Conservation (phyloP, 805 yeast species). For the Candida glaebosa region DNA sequence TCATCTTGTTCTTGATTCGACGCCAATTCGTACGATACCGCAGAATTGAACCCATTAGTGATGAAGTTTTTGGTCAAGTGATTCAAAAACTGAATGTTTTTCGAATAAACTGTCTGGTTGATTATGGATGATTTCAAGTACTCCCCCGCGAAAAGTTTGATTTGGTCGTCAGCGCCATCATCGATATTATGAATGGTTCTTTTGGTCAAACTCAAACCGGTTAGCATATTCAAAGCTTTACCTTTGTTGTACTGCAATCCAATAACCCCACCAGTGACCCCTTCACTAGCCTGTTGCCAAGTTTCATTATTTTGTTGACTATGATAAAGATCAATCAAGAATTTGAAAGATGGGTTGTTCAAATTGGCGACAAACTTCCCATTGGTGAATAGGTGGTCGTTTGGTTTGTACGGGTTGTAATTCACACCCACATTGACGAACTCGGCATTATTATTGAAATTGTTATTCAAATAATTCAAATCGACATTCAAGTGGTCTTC, state of each 20-base stretch:
- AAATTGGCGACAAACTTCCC: conserved; percentile 41
- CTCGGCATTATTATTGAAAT: conserved; percentile 49
- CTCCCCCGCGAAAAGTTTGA: conserved; percentile 31
- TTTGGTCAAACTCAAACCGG: conserved; percentile 60
- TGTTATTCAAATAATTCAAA: conserved; percentile 39
- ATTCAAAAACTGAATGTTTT: conserved; percentile 19
- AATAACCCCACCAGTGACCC: conserved; percentile 47
- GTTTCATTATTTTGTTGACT: conserved; percentile 43
- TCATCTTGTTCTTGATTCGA: conserved; percentile 28
- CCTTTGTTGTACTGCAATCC: conserved; percentile 42
- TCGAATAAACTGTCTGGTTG: conserved; percentile 19
- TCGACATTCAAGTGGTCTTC: conserved; percentile 36
- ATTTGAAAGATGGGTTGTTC: conserved; percentile 45
- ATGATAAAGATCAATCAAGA: conserved; percentile 29
- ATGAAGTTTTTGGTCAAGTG: conserved; percentile 28
- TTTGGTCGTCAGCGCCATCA: conserved; percentile 49
- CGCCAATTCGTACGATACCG: conserved; percentile 54
- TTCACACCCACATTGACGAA: conserved; percentile 46
- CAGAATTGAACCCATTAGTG: conserved; percentile 55
- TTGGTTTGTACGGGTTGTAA: conserved; percentile 51
- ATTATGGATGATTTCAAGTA: conserved; percentile 33
- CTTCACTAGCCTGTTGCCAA: conserved; percentile 55
- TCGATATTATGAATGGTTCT: conserved; percentile 51
- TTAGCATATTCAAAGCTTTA: conserved; percentile 23
- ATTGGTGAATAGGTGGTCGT: conserved; percentile 45